Base-by-base conservation (phyloP, 768 basidiomycete genomes). In the Suillus occidentalis region DNA sequence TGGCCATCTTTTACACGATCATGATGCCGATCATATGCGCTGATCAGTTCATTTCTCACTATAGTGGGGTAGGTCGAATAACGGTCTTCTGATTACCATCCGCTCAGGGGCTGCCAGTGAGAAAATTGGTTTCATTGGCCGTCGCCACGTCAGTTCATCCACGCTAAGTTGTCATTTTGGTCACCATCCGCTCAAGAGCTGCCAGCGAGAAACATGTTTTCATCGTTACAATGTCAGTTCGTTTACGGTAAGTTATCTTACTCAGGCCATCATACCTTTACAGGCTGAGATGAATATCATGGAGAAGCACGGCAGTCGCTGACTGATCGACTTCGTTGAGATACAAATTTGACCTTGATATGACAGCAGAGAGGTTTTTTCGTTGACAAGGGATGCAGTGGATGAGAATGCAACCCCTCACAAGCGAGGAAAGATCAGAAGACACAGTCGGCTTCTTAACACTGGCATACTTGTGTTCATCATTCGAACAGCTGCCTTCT, bases 251-350 rank as follows among this genome's bases (percentile, higher is more conserved):
- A 22, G 1, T 43, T 28, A 10, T 14, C 28, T 4, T 60, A n/a
- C 20, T 6, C 10, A 36, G 12, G 20, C 34, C 10, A 36, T 6
- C 12, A 36, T 36, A 1, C 31, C 7, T 2, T 39, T 36, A 16
- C 18, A 85, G 66, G 83, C 83, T 10, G 83, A 84, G 0, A 76
- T 85, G 1, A 84, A 86, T 9, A 81, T 87, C 61, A 83, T 87
- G 84, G 85, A 87, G 72, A 82, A 82, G 63, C 83, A 85, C 67
- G 84, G 85, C 2, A 81, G 81, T 68, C 75, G 0, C 72, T 82
- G 6, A 80, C 78, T 0, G 85, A 87, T 68, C 72, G 85, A 42
- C 40, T 2, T 18, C 16, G 40, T 14, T 6, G 6, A 40, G 40
- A 40, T 16, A 40, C 40, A 37, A 10, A 10, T 12, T 43, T 18